Conservation (phyloP, 2,329 filamentous ascomycete species). For the Talaromyces sp. region DNA sequence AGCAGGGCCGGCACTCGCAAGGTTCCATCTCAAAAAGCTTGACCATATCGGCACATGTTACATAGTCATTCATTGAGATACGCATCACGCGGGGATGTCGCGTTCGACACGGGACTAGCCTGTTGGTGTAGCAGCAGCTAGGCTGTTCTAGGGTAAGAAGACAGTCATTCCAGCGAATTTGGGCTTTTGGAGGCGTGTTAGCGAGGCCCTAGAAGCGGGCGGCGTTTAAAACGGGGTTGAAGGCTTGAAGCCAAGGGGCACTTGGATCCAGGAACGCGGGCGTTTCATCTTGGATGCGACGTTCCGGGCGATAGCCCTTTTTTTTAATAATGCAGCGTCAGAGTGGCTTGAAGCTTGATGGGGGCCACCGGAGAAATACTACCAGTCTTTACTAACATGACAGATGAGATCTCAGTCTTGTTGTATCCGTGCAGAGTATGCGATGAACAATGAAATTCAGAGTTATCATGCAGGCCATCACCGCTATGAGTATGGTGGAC, state of each 20-base stretch:
- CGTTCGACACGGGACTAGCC: neutral
- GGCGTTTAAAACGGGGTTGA: neutral
- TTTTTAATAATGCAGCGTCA: neutral
- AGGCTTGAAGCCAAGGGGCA: too few species aligned
- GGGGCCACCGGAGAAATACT: neutral
- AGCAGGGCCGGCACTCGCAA: neutral
- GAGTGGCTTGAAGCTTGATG: neutral
- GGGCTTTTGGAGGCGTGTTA: neutral
- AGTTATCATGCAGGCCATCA: neutral
- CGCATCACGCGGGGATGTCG: neutral
- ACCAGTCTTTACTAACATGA: neutral
- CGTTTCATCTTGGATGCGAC: neutral
- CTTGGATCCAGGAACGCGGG: neutral
- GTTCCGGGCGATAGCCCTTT: neutral
- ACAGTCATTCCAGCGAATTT: neutral
- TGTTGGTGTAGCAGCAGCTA: neutral
- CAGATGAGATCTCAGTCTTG: neutral
- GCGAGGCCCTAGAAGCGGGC: neutral
- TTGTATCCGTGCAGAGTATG: neutral
- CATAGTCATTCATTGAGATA: neutral
- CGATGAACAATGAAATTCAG: neutral
- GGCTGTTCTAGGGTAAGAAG: neutral
- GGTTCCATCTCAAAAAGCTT: slow-evolving; percentile 1
- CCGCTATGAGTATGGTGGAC: neutral
- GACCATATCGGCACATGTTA: neutral